Evolutionary conservation across 352 stramenopile species (phyloP).

Genomic region (Pythium phragmitis): DNA sequence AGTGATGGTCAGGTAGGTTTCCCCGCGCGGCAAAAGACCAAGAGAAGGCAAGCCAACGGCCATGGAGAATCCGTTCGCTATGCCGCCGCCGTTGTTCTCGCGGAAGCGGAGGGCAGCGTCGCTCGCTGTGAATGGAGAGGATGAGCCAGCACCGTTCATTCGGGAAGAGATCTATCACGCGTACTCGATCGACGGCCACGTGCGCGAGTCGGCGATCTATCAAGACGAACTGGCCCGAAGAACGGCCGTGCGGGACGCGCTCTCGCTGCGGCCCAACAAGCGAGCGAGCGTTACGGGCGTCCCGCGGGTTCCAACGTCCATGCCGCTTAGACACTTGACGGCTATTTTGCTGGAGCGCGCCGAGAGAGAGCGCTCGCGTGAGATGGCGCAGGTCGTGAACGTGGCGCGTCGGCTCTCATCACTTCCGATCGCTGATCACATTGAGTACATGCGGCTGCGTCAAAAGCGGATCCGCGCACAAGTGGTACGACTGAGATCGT

Average conservation of each 20-base stretch:
- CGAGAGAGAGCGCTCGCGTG: slow-evolving; percentile 15
- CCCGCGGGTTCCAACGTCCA: slow-evolving; percentile 9
- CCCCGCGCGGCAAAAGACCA: background rate
- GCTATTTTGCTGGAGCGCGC: slow-evolving; percentile 36
- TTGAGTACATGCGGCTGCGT: slow-evolving; percentile 46
- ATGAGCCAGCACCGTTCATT: slow-evolving; percentile 32
- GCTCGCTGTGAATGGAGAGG: no score
- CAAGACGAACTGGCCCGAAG: slow-evolving; percentile 16
- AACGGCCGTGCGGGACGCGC: slow-evolving; percentile 1
- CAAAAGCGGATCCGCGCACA: slow-evolving; percentile 43
- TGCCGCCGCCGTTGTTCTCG: slow-evolving; percentile 42
- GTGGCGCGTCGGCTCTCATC: slow-evolving; percentile 42
- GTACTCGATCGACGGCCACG: slow-evolving; percentile 23
- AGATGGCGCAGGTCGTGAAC: slow-evolving; percentile 31
- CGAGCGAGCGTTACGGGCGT: background rate
- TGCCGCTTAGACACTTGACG: slow-evolving; percentile 31
- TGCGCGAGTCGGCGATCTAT: slow-evolving; percentile 16
- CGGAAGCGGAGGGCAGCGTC: slow-evolving; percentile 41
- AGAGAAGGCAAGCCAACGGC: background rate
- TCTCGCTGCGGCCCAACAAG: background rate
- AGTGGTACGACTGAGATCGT: slow-evolving; percentile 29
- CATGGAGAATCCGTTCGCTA: slow-evolving; percentile 44
- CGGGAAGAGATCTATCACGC: slow-evolving; percentile 34
- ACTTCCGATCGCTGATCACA: slow-evolving; percentile 49
- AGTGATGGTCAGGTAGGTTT: slow-evolving; percentile 11